Evolutionary conservation across 768 basidiomycete genomes (phyloP).

Genomic region (Lanmaoa pseudosensibilis): DNA sequence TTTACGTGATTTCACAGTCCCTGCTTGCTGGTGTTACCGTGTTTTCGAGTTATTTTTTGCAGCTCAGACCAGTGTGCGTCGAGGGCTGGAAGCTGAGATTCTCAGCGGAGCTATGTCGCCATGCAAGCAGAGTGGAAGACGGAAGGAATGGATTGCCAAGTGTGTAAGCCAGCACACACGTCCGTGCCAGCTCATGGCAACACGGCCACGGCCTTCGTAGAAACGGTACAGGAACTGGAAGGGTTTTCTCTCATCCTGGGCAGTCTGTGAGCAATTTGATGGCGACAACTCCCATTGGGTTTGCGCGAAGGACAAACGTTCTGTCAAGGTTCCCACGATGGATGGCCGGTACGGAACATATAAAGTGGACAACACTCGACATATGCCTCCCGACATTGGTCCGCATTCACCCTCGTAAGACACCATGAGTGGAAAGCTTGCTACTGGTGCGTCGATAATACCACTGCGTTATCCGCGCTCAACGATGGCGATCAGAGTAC

Average conservation of each 20-base stretch:
- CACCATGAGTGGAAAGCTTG: slow-evolving; percentile 63
- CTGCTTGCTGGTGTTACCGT: not conserved
- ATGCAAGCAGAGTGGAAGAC: no score
- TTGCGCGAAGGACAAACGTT: not conserved
- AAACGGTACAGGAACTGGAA: not conserved
- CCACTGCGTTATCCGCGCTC: not conserved
- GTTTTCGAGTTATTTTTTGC: not conserved
- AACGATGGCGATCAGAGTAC: slow-evolving; percentile 59
- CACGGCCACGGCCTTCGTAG: slow-evolving; percentile 2
- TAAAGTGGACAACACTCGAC: slow-evolving; percentile 10
- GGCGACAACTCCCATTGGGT: not conserved
- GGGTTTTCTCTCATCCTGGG: slow-evolving; percentile 22
- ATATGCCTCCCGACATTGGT: slow-evolving; percentile 1
- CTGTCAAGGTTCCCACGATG: slow-evolving; percentile 26
- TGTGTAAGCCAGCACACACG: slow-evolving; percentile 15
- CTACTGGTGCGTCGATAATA: slow-evolving; percentile 45
- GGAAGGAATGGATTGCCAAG: slow-evolving; percentile 1
- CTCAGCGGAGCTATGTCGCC: not conserved
- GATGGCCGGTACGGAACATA: slow-evolving; percentile 2
- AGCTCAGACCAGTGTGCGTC: not conserved
- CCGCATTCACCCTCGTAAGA: slow-evolving; percentile 1
- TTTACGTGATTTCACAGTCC: not conserved
- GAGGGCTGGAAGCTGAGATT: not conserved
- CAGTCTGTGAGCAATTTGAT: slow-evolving; percentile 7
- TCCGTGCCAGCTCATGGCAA: slow-evolving; percentile 1